Evolutionary conservation across 2,329 filamentous ascomycete species (phyloP), one percentile per base, ranked within the genome.

Genomic region (Aspergillaceae sp.): DNA sequence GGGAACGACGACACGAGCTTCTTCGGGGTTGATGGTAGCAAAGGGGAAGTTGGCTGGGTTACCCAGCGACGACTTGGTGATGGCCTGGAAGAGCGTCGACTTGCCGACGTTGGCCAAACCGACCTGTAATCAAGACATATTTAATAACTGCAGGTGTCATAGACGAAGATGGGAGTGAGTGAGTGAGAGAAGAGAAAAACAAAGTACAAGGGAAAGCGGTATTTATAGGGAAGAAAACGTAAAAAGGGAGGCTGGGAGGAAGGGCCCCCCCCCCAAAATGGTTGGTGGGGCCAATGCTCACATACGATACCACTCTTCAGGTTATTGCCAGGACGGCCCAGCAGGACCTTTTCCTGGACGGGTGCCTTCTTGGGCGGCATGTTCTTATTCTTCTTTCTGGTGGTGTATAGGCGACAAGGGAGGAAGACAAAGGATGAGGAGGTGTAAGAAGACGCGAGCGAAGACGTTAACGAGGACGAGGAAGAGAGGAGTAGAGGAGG

Each of bases 21-120:
- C 92, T 76, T 98, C 94, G 41, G 92, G 92, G 59, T 98, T 90
- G 71, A 98, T 98, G 62, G 92, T 98, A 66, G 92, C 92, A 77
- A 94, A 98, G 46, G 92, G 92, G 69, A 97, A 98, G 76, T 98
- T 98, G 76, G 92, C 92, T 62, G 94, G 94, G 76, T 97, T 98
- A 74, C 94, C 92, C 63, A 98, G 84, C 56, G 83, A 82, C 72
- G 86, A 95, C 78, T 96, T 97, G 67, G 92, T 98, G 73, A 98
- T 96, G 67, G 92, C 89, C 78, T 98, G 94, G 82, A 98, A 98
- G 62, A 98, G 83, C 32, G 94, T 98, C 57, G 92, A 98, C 77
- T 98, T 98, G 72, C 92, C 92, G 61, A 98, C 94, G 72, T 98
- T 98, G 71, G 92, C 92, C 64, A 98, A 83, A 74, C 92, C 92